A percentile compares a stretch with the other conserved stretches of the same genome.
Conservation (phyloP, 208 protist genomes). For the Phytomonas serpens region DNA sequence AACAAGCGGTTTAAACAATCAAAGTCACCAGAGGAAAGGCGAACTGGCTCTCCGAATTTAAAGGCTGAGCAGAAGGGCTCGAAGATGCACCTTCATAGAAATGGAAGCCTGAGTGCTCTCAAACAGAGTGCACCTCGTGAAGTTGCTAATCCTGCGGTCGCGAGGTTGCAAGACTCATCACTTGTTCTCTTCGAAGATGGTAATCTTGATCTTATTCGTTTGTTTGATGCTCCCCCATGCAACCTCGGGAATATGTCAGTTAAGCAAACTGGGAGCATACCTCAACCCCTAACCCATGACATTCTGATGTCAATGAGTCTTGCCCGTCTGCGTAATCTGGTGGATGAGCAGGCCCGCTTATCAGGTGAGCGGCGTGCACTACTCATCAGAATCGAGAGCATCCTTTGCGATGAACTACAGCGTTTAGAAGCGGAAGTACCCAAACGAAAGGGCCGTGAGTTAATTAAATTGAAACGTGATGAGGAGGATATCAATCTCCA, state of each 20-base stretch:
- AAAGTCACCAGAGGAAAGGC: not conserved
- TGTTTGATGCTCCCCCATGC: not conserved
- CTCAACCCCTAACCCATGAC: not conserved
- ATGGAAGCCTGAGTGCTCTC: not conserved
- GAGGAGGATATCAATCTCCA: conserved; percentile 35
- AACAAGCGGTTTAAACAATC: not conserved
- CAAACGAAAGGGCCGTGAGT: conserved; percentile 51
- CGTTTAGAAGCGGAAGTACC: conserved; percentile 29
- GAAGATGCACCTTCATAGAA: not conserved
- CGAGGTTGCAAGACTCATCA: not conserved
- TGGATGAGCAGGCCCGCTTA: not conserved
- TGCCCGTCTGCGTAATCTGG: not conserved
- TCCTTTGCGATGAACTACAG: conserved; percentile 23
- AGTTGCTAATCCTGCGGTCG: not conserved
- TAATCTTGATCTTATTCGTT: not conserved
- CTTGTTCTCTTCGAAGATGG: not conserved
- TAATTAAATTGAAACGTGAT: conserved; percentile 36
- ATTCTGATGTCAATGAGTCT: not conserved
- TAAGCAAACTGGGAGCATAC: not conserved
- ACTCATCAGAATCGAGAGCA: conserved; percentile 14
- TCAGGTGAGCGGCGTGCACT: conserved; percentile 9
- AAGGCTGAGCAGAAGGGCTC: not conserved
- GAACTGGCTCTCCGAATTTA: not conserved
- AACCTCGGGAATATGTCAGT: not conserved
- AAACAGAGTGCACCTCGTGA: not conserved